Conservation (phyloP, 2,329 filamentous ascomycete genomes). For the Colletotrichum siamense region DNA sequence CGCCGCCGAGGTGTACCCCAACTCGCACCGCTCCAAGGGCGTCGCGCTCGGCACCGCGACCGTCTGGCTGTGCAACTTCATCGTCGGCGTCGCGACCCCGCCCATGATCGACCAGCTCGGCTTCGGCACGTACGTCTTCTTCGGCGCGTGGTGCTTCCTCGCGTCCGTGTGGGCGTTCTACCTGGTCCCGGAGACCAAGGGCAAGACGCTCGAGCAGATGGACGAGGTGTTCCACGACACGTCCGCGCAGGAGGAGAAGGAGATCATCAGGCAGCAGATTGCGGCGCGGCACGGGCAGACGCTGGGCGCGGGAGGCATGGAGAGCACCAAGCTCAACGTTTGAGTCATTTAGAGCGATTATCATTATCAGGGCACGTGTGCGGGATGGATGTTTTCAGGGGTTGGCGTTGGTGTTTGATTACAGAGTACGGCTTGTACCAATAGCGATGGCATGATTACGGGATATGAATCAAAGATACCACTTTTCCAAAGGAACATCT, state of each 20-base stretch:
- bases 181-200: constrained; percentile 64
- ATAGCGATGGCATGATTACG: background rate
- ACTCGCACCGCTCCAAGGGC: constrained; percentile 20
- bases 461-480: constrained; percentile 10
- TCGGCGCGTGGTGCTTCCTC: constrained; percentile 57
- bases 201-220: constrained; percentile 62
- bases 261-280: constrained; percentile 12
- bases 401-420: background rate
- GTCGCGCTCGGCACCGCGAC: constrained; percentile 39
- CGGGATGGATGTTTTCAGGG: background rate
- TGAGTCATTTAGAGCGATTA: background rate
- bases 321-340: background rate
- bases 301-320: background rate
- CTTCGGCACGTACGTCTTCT: constrained; percentile 63
- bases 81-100: constrained; percentile 48
- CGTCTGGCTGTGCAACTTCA: constrained; percentile 60
- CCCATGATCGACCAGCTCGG: constrained; percentile 56
- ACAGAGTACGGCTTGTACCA: background rate
- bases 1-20: constrained; percentile 2
- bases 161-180: constrained; percentile 55
- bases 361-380: background rate
- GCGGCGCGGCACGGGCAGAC: background rate
- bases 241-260: constrained; percentile 8
- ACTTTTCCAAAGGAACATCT: background rate
- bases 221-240: constrained; percentile 39